Evolutionary conservation across 768 basidiomycete genomes (phyloP).

Genomic region (Termitomyces sp.): DNA sequence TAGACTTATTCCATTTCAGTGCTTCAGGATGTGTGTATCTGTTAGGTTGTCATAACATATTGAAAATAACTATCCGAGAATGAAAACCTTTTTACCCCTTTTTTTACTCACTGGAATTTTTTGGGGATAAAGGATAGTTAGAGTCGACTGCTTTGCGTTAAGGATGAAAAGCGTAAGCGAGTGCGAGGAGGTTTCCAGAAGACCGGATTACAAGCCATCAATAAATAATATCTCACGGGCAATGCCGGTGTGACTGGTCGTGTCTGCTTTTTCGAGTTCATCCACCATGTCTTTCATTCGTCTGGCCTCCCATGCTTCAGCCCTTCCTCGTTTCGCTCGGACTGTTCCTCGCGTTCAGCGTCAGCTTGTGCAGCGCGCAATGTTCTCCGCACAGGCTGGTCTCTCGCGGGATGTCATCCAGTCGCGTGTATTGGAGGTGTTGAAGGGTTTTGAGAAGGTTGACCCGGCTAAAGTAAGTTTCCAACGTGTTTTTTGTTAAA

Average conservation of each 20-base stretch:
- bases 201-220: no score
- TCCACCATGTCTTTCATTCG: constrained; percentile 54
- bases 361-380: constrained; percentile 40
- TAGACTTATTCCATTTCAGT: neutral
- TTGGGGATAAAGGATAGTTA: no score
- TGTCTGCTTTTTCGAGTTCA: constrained; percentile 4
- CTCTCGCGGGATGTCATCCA: constrained; percentile 69
- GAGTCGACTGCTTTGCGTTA: no score
- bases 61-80: neutral
- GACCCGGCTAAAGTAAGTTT: constrained; percentile 61
- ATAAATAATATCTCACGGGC: neutral
- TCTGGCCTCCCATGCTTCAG: constrained; percentile 42
- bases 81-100: neutral
- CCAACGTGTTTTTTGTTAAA: neutral
- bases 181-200: no score
- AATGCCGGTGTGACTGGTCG: constrained; percentile 12
- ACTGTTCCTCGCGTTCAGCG: constrained; percentile 30
- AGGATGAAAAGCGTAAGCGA: no score
- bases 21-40: neutral
- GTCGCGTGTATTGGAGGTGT: constrained; percentile 72
- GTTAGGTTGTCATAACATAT: neutral
- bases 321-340: constrained; percentile 40
- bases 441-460: constrained; percentile 90
- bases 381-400: constrained; percentile 65
- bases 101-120: no score